Conservation (phyloP, 2,329 filamentous ascomycete genomes). For the Ophiostoma pallidulum region DNA sequence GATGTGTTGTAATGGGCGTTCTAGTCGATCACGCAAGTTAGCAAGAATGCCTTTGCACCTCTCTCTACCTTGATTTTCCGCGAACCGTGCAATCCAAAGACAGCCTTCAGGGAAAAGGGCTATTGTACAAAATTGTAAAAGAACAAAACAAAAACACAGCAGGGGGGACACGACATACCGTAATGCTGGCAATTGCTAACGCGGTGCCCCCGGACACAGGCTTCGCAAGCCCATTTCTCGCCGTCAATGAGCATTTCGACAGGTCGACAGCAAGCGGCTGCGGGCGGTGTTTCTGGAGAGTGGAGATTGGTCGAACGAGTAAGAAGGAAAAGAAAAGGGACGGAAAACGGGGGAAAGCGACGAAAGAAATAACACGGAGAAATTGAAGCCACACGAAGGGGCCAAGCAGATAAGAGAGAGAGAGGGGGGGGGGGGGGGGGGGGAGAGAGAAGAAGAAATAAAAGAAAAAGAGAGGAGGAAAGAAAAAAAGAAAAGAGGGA, state of each 20-base stretch:
- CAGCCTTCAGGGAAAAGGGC: conserved; percentile 4
- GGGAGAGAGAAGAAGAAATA: not conserved
- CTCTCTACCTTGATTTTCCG: no score
- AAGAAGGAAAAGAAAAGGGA: not conserved
- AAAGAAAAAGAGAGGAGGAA: not conserved
- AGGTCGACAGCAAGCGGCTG: conserved; percentile 9
- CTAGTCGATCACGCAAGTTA: conserved; percentile 39
- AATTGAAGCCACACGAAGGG: not conserved
- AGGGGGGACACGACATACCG: no score
- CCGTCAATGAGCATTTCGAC: conserved; percentile 72
- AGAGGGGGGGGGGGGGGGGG: no score
- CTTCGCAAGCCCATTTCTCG: conserved; percentile 96
- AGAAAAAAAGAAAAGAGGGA: not conserved
- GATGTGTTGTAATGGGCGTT: conserved; percentile 86
- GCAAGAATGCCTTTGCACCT: no score
- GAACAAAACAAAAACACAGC: conserved; percentile 33
- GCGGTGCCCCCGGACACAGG: conserved; percentile 94
- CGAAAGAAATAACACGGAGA: not conserved
- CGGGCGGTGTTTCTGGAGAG: conserved; percentile 5
- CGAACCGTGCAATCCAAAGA: conserved; percentile 8
- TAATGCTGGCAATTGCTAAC: conserved; percentile 97
- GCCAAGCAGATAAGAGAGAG: not conserved
- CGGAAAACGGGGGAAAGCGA: not conserved
- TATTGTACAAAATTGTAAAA: not conserved
- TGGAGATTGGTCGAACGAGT: conserved; percentile 10